Conservation (phyloP, 495 filamentous ascomycete species). For the Penicillium cataractarum region DNA sequence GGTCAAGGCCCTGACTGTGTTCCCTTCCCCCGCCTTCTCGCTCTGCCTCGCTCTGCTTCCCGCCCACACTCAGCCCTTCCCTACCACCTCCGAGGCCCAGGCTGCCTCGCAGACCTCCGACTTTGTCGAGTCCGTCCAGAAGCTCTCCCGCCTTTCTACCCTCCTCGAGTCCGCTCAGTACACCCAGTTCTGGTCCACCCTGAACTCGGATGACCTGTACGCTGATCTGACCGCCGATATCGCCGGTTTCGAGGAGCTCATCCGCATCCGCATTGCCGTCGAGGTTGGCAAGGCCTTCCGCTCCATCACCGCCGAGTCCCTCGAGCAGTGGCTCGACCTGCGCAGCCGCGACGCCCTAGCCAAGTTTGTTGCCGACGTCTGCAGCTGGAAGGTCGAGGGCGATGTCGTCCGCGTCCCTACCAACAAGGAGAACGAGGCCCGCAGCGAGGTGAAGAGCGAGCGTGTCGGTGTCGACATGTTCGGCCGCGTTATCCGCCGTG, state of each 20-base stretch:
- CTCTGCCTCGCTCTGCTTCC: slow-evolving; percentile 92
- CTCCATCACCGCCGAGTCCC: slow-evolving; percentile 71
- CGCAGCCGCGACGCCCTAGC: slow-evolving; percentile 68
- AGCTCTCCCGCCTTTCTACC: slow-evolving; percentile 79
- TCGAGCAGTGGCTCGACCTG: slow-evolving; percentile 89
- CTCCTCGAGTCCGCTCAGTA: slow-evolving; percentile 88
- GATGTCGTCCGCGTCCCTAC: slow-evolving; percentile 74
- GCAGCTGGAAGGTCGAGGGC: slow-evolving; percentile 79
- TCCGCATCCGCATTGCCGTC: slow-evolving; percentile 87
- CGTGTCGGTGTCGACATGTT: slow-evolving; percentile 78
- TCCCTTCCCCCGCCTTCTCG: slow-evolving; percentile 94
- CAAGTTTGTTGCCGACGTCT: slow-evolving; percentile 81
- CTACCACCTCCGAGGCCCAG: slow-evolving; percentile 57
- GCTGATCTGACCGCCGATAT: slow-evolving; percentile 95
- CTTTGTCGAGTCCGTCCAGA: slow-evolving; percentile 80
- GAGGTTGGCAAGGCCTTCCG: slow-evolving; percentile 87
- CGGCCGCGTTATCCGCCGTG: slow-evolving; percentile 83
- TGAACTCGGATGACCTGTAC: slow-evolving; percentile 93
- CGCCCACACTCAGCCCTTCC: slow-evolving; percentile 66
- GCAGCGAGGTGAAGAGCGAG: slow-evolving; percentile 93
- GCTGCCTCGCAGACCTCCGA: slow-evolving; percentile 67
- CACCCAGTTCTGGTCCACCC: slow-evolving; percentile 86
- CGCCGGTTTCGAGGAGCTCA: slow-evolving; percentile 93
- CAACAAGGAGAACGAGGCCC: slow-evolving; percentile 98
- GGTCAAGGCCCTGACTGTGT: slow-evolving; percentile 95